phyloP scores from a whole-genome alignment of 1,139 yeast species.

The Suhomyces bribrorum region DNA sequence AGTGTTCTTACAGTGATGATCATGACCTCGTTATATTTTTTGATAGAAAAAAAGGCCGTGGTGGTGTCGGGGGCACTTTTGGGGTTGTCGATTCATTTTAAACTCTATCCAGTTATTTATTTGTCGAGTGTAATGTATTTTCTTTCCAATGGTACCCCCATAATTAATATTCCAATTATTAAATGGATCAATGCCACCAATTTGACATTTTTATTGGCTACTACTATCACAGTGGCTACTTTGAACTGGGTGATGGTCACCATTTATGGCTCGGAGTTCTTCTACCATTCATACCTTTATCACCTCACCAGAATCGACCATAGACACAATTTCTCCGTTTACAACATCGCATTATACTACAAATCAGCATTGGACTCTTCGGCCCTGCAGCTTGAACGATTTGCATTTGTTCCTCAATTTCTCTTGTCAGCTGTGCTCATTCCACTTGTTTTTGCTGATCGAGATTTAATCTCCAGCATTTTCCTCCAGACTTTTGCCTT shows the following conservation, averaged over 20 bases:
- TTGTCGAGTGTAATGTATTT: conserved; percentile 52
- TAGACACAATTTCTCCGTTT: conserved; percentile 90
- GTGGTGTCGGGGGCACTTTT: conserved; percentile 61
- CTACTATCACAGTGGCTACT: conserved; percentile 43
- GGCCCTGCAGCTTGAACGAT: conserved; percentile 18
- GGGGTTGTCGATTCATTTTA: conserved; percentile 86
- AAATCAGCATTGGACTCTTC: conserved; percentile 43
- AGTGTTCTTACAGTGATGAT: conserved; percentile 81
- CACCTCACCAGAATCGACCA: conserved; percentile 86
- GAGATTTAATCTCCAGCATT: conserved; percentile 60
- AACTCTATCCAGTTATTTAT: conserved; percentile 88
- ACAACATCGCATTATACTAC: conserved; percentile 74
- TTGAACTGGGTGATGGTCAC: conserved; percentile 62
- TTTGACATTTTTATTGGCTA: conserved; percentile 42
- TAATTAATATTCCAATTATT: conserved; percentile 30
- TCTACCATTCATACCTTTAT: conserved; percentile 79
- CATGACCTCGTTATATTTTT: conserved; percentile 55
- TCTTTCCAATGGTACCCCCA: conserved; percentile 25
- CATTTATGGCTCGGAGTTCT: conserved; percentile 71
- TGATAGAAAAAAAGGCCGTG: conserved; percentile 32
- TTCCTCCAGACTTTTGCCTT: conserved; percentile 90
- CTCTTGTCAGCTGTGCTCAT: conserved; percentile 56
- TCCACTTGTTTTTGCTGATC: conserved; percentile 58
- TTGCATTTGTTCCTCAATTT: conserved; percentile 85
- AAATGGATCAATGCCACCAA: conserved; percentile 47